Conservation (phyloP, 129 eudicot species). For the Apium graveolens region DNA sequence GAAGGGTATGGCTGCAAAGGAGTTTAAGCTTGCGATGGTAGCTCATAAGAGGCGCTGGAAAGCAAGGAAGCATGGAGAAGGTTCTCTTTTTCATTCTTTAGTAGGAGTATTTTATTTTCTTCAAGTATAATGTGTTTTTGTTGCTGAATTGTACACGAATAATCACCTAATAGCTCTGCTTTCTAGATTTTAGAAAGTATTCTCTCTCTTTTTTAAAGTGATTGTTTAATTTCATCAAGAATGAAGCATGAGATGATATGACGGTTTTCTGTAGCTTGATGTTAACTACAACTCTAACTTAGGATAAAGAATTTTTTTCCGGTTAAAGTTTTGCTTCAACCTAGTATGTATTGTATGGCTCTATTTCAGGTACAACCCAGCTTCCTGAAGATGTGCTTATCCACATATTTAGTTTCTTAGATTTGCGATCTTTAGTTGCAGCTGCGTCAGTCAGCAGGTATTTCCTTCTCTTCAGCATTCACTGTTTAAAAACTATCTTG, state of each 20-base stretch:
- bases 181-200: neutral
- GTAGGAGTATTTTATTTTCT: no score
- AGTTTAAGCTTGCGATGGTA: slow-evolving; percentile 67
- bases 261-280: no score
- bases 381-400: slow-evolving; percentile 74
- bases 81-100: slow-evolving; percentile 18
- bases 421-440: slow-evolving; percentile 56
- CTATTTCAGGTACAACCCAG: slow-evolving; percentile 29
- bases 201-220: neutral
- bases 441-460: slow-evolving; percentile 82
- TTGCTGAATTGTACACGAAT: neutral
- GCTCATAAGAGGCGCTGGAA: slow-evolving; percentile 55
- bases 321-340: neutral
- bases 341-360: neutral
- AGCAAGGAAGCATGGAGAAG: slow-evolving; percentile 31
- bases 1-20: slow-evolving; percentile 42
- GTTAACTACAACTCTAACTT: neutral
- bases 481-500: neutral
- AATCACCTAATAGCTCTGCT: neutral
- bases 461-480: neutral
- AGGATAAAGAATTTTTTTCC: neutral
- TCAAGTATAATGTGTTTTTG: neutral
- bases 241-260: no score
- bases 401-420: slow-evolving; percentile 74
- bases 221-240: no score